These are phyloP conservation scores for Fusarium denticulatum DNA, from an alignment of 2,329 filamentous ascomycete genomes.

Conservation along the genomic window DNA sequence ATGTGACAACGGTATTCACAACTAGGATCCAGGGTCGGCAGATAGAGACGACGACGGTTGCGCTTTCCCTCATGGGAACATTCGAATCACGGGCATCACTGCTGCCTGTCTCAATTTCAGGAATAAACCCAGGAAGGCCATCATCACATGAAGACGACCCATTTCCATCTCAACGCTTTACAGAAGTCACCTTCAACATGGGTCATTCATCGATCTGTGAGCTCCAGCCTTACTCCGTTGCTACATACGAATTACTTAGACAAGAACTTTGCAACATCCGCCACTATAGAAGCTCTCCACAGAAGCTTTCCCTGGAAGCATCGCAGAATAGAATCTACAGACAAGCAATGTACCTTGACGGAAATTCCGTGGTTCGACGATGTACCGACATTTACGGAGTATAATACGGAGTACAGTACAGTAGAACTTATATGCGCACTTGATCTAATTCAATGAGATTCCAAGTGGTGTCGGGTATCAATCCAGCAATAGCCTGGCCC, in stretches of 20 bases:
- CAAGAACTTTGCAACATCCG: background rate
- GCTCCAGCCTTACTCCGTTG: background rate
- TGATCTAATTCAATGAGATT: background rate
- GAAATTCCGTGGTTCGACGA: background rate
- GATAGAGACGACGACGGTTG: constrained; percentile 22
- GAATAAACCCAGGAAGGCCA: background rate
- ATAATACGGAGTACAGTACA: background rate
- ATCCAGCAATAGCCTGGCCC: constrained; percentile 16
- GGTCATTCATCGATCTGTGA: background rate
- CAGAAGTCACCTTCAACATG: background rate
- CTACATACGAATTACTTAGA: background rate
- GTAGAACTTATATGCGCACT: background rate
- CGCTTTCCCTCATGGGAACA: background rate
- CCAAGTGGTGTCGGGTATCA: constrained; percentile 27
- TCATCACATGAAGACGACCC: background rate
- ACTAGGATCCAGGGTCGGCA: constrained; percentile 31
- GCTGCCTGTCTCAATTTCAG: background rate
- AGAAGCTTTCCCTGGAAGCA: constrained; percentile 18
- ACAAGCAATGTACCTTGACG: background rate
- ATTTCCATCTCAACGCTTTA: background rate
- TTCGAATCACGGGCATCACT: background rate
- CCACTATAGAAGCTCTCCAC: constrained; percentile 14
- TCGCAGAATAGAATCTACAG: background rate
- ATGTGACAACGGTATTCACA: constrained; percentile 2
- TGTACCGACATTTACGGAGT: background rate